Evolutionary conservation across 2,329 filamentous ascomycete species (phyloP).

Genomic region (Xylaria arbuscula): DNA sequence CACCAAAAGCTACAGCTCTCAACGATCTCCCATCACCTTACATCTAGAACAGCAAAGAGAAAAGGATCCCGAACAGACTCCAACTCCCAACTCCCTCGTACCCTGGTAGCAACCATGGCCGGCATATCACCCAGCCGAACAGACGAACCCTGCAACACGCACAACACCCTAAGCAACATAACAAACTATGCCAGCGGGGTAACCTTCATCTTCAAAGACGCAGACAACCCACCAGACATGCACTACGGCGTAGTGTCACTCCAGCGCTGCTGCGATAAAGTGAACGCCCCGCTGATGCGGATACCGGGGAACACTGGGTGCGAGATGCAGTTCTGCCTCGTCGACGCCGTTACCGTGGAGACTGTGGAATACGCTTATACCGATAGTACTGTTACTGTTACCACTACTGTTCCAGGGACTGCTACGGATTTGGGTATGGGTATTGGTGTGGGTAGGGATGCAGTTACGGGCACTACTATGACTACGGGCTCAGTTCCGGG

Average conservation of each 20-base stretch:
- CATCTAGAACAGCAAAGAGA: neutral
- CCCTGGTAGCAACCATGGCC: constrained; percentile 26
- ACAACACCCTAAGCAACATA: constrained; percentile 44
- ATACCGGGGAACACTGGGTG: constrained; percentile 45
- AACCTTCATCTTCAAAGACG: constrained; percentile 41
- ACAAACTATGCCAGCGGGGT: constrained; percentile 43
- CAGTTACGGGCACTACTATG: too few relatives aligned
- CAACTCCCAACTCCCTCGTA: neutral
- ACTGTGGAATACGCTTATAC: constrained; percentile 33
- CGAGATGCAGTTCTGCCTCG: constrained; percentile 45
- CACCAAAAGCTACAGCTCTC: too few relatives aligned
- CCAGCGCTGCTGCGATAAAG: constrained; percentile 40
- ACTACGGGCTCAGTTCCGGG: too few relatives aligned
- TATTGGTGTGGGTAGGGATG: too few relatives aligned
- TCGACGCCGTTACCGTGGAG: constrained; percentile 36
- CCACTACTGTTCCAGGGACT: constrained; percentile 32
- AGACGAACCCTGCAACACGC: constrained; percentile 44
- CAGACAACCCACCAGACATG: constrained; percentile 39
- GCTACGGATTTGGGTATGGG: constrained; percentile 23
- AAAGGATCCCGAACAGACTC: too few relatives aligned
- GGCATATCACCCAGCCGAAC: constrained; percentile 37
- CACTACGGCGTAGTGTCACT: constrained; percentile 43
- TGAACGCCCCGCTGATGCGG: constrained; percentile 37
- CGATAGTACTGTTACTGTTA: constrained; percentile 39
- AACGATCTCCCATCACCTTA: too few relatives aligned